Evolutionary conservation across 1,139 yeast species (phyloP).

Genomic region (Kodamaea arcana): DNA sequence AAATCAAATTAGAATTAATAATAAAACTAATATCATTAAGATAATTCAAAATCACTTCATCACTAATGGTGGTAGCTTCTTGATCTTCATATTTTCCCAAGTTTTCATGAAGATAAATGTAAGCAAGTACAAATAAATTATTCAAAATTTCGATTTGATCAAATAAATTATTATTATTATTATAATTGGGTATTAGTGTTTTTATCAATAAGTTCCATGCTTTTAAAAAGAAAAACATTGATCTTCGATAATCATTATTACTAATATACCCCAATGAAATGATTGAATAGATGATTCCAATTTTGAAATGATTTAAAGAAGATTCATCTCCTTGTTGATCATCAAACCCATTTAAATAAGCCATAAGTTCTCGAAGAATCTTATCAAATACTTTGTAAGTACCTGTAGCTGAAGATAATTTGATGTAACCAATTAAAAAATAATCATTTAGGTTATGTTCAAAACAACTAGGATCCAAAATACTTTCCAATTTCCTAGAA

Average conservation of each 20-base stretch:
- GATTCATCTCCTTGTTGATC: slow-evolving; percentile 5
- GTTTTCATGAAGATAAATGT: slow-evolving; percentile 27
- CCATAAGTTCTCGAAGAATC: slow-evolving; percentile 23
- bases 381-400: slow-evolving; percentile 19
- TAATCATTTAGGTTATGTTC: slow-evolving; percentile 20
- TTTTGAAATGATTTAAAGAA: slow-evolving; percentile 13
- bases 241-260: slow-evolving; percentile 16
- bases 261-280: slow-evolving; percentile 14
- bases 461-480: slow-evolving; percentile 17
- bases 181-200: slow-evolving; percentile 40
- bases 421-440: slow-evolving; percentile 33
- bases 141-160: slow-evolving; percentile 41
- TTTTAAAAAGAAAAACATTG: slow-evolving; percentile 32
- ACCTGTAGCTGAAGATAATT: slow-evolving; percentile 15
- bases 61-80: slow-evolving; percentile 14
- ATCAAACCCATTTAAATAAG: slow-evolving; percentile 22
- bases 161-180: slow-evolving; percentile 21
- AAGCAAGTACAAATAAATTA: slow-evolving; percentile 30
- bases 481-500: slow-evolving; percentile 26
- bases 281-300: slow-evolving; percentile 16
- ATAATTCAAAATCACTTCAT: slow-evolving; percentile 36
- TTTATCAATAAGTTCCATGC: slow-evolving; percentile 44
- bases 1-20: slow-evolving; percentile 16
- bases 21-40: slow-evolving; percentile 37
- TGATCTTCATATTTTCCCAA: slow-evolving; percentile 15